Conservation (phyloP, 805 yeast genomes). For the Ogataea methylovora region DNA sequence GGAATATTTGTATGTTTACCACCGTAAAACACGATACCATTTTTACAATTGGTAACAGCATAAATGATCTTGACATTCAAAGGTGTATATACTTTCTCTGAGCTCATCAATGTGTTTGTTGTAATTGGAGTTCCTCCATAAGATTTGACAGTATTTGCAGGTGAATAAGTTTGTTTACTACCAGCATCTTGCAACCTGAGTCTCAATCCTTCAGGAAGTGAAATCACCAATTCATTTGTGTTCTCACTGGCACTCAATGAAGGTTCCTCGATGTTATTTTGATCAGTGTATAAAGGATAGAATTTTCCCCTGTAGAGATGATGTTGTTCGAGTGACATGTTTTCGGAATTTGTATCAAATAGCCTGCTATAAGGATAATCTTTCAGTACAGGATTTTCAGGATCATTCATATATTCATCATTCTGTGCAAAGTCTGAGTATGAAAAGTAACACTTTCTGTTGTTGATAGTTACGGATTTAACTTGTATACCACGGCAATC, state of each 20-base stretch:
- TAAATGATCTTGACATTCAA: conserved; percentile 65
- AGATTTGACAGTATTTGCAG: conserved; percentile 27
- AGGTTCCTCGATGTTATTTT: conserved; percentile 23
- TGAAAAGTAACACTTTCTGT: conserved; percentile 44
- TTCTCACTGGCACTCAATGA: conserved; percentile 20
- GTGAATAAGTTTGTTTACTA: conserved; percentile 24
- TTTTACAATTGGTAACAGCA: conserved; percentile 52
- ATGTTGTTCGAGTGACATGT: conserved; percentile 44
- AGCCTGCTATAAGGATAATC: conserved; percentile 20
- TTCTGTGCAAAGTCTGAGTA: conserved; percentile 44
- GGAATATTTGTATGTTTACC: conserved; percentile 40
- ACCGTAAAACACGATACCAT: conserved; percentile 73
- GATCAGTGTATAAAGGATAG: conserved; percentile 44
- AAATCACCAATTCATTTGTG: conserved; percentile 58
- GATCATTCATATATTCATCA: conserved; percentile 26
- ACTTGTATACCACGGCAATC: conserved; percentile 78
- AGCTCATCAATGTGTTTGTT: conserved; percentile 21
- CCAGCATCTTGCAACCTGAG: conserved; percentile 50
- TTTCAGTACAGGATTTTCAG: conserved; percentile 21
- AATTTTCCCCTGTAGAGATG: conserved; percentile 49
- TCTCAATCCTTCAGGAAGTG: conserved; percentile 59
- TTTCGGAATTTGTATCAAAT: conserved; percentile 36
- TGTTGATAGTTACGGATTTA: conserved; percentile 56
- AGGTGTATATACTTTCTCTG: conserved; percentile 61
- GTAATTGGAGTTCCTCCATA: conserved; percentile 26